Percentiles rank a stretch among this genome's conserved stretches.
These are phyloP conservation scores for Aspergillus avenaceus DNA, from an alignment of 495 filamentous ascomycete genomes.

Conservation along the genomic window DNA sequence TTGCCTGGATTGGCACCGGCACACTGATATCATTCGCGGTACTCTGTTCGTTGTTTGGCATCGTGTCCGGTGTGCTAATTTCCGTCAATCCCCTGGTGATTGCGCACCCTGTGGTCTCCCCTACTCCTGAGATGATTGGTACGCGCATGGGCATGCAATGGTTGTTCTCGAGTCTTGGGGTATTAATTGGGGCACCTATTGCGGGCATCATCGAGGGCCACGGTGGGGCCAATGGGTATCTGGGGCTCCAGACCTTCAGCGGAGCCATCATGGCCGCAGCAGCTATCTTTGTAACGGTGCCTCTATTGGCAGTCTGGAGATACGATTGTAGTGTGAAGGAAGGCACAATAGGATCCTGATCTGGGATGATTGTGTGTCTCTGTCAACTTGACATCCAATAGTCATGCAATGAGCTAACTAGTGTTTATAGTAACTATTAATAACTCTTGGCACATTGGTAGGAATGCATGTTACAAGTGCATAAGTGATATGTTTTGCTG, in stretches of 20 bases:
- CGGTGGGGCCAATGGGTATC: background rate
- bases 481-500: background rate
- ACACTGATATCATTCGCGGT: background rate
- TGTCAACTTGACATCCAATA: too few species aligned
- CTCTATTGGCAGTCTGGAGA: conserved; percentile 1
- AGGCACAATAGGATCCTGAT: too few species aligned
- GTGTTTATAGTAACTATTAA: too few species aligned
- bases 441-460: too few species aligned
- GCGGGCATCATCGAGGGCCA: conserved; percentile 1
- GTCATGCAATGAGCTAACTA: too few species aligned
- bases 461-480: background rate
- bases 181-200: conserved; percentile 8
- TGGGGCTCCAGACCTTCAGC: background rate
- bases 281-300: background rate
- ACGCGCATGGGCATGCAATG: conserved; percentile 10
- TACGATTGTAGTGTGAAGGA: conserved; percentile 1
- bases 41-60: conserved; percentile 4
- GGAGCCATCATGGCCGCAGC: background rate
- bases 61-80: conserved; percentile 5
- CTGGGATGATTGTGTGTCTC: too few species aligned
- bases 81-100: conserved; percentile 2
- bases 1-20: conserved; percentile 8
- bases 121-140: background rate
- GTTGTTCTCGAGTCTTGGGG: conserved; percentile 4
- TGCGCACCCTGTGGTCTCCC: conserved; percentile 6